phyloP scores from a whole-genome alignment of 208 protist species.

The Trichomonas tenax region DNA sequence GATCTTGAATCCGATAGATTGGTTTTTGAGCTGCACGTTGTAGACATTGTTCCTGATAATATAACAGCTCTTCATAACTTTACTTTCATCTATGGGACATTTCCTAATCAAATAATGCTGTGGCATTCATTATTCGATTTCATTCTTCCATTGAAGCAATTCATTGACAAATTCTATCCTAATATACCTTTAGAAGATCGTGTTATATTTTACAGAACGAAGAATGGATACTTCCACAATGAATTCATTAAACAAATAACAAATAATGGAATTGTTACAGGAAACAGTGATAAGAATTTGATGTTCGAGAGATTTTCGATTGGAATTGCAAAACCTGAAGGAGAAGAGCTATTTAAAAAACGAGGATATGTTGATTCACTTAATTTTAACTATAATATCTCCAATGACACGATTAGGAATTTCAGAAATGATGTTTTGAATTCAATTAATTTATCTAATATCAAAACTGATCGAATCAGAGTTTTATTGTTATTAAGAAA shows the following conservation, averaged over 20 bases:
- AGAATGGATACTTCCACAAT: not conserved
- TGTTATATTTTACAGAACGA: not conserved
- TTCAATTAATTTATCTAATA: not conserved
- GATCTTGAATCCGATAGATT: not conserved
- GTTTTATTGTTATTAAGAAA: not conserved
- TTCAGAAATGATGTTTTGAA: not conserved
- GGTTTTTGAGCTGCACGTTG: not conserved
- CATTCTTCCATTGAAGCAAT: not conserved
- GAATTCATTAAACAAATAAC: not conserved
- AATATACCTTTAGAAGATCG: not conserved
- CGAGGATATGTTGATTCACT: not conserved
- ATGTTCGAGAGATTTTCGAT: not conserved
- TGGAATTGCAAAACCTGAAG: not conserved
- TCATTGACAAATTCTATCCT: not conserved
- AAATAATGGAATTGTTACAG: not conserved
- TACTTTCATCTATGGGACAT: not conserved
- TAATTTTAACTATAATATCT: not conserved
- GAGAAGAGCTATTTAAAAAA: not conserved
- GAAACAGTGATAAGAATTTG: not conserved
- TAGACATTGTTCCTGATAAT: not conserved
- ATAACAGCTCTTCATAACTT: not conserved
- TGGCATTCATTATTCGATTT: not conserved
- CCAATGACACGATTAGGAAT: too few relatives aligned
- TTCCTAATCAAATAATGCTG: not conserved
- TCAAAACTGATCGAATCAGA: not conserved